Conservation (phyloP, 352 stramenopile genomes). For the Phytophthora constricta region DNA sequence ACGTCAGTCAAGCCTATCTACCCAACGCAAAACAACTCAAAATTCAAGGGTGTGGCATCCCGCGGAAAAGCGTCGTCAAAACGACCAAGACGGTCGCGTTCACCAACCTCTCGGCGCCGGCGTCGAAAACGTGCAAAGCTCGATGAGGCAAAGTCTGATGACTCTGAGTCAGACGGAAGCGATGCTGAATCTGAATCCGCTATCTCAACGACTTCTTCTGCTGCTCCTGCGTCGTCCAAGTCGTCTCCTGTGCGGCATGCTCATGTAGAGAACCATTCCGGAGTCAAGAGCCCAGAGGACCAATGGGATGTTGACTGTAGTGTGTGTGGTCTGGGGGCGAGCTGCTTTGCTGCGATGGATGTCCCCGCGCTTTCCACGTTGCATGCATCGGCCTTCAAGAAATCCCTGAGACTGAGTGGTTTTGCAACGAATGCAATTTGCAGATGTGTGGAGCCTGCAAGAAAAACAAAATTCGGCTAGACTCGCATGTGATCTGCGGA, state of each 20-base stretch:
- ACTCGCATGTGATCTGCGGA: constrained; percentile 91
- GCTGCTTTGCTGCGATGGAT: constrained; percentile 92
- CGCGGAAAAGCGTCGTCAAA: constrained; percentile 19
- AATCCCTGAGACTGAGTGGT: constrained; percentile 86
- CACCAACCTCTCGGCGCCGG: constrained; percentile 23
- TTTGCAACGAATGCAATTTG: constrained; percentile 87
- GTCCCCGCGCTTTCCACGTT: constrained; percentile 92
- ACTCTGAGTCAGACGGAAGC: constrained; percentile 32
- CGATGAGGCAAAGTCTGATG: constrained; percentile 24
- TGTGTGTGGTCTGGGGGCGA: constrained; percentile 86
- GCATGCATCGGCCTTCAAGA: constrained; percentile 78
- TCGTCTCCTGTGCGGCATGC: constrained; percentile 29
- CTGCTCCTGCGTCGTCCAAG: constrained; percentile 22
- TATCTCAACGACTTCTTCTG: constrained; percentile 29
- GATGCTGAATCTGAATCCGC: constrained; percentile 30
- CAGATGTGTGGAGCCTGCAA: constrained; percentile 85
- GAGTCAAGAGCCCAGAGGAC: constrained; percentile 57
- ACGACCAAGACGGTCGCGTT: constrained; percentile 30
- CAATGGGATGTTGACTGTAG: constrained; percentile 91
- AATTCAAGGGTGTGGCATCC: constrained; percentile 17
- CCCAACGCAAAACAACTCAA: constrained; percentile 26
- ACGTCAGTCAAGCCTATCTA: constrained; percentile 71
- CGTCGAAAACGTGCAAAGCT: constrained; percentile 36
- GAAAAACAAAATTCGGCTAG: constrained; percentile 89
- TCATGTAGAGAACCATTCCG: constrained; percentile 32